Conservation (phyloP, 31 red algal genomes). For the Porphyra umbilicalis region DNA sequence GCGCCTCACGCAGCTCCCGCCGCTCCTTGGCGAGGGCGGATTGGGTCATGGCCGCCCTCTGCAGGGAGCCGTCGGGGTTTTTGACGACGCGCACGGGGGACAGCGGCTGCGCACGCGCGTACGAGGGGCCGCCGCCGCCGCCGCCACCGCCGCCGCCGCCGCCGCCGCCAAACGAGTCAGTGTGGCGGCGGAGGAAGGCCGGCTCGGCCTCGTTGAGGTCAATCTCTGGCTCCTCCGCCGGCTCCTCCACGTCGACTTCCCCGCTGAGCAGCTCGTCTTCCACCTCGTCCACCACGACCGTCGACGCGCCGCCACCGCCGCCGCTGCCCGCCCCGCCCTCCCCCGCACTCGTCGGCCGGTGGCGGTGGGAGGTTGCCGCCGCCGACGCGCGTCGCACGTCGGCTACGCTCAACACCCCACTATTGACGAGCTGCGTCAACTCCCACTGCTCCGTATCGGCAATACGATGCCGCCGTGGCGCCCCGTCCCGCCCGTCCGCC, state of each 20-base stretch:
- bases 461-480: slow-evolving; percentile 35
- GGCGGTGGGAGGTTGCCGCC: neutral
- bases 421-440: slow-evolving; percentile 64
- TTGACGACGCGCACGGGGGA: slow-evolving; percentile 90
- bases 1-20: slow-evolving; percentile 63
- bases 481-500: slow-evolving; percentile 17
- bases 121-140: slow-evolving; percentile 19
- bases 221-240: slow-evolving; percentile 62
- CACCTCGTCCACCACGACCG: slow-evolving; percentile 14
- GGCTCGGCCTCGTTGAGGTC: slow-evolving; percentile 88
- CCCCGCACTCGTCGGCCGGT: neutral
- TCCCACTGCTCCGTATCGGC: slow-evolving; percentile 87
- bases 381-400: neutral
- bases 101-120: slow-evolving; percentile 59
- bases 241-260: slow-evolving; percentile 60
- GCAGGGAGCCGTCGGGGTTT: slow-evolving; percentile 85
- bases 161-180: neutral
- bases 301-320: neutral
- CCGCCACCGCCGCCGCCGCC: neutral
- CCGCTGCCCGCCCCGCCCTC: neutral
- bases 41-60: slow-evolving; percentile 86
- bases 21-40: slow-evolving; percentile 79
- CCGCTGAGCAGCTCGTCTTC: slow-evolving; percentile 14
- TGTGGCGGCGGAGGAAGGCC: slow-evolving; percentile 41
- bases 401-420: slow-evolving; percentile 25